These are phyloP conservation scores for Erythrophleum ivorense DNA, from an alignment of 331 rosid genomes.

Conservation along the genomic window DNA sequence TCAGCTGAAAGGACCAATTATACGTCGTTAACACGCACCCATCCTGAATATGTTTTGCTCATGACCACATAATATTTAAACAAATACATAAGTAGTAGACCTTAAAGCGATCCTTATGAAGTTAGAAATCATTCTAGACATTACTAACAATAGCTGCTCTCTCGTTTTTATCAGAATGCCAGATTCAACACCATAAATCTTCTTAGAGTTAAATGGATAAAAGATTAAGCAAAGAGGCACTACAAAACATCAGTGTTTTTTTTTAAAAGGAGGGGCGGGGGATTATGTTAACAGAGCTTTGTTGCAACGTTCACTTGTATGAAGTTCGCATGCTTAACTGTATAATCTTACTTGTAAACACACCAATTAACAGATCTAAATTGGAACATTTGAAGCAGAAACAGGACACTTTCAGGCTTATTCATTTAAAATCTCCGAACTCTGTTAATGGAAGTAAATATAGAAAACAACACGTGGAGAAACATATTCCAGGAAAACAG, in stretches of 20 bases:
- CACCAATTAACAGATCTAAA: not conserved
- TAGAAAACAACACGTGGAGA: not conserved
- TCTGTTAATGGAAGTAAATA: not conserved
- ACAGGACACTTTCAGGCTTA: not conserved
- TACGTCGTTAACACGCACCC: conserved; percentile 15
- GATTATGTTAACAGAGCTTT: not conserved
- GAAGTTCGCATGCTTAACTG: not conserved
- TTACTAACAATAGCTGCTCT: not conserved
- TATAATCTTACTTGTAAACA: not conserved
- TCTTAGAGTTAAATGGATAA: not conserved
- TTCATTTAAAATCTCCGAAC: not conserved
- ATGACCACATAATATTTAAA: not conserved
- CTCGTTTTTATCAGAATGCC: conserved; percentile 10
- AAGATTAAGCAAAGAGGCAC: not conserved
- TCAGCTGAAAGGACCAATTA: conserved; percentile 63
- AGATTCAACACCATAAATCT: conserved; percentile 1
- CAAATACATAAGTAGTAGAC: not conserved
- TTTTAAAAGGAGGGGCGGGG: not conserved
- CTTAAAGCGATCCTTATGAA: not conserved
- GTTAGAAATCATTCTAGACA: not conserved
- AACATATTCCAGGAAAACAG: not conserved
- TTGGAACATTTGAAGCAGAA: not conserved
- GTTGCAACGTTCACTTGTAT: no score
- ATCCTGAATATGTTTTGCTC: not conserved
- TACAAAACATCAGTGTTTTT: not conserved